Base-by-base conservation (phyloP, 2,329 filamentous ascomycete genomes). In the Cytospora schulzeri region DNA sequence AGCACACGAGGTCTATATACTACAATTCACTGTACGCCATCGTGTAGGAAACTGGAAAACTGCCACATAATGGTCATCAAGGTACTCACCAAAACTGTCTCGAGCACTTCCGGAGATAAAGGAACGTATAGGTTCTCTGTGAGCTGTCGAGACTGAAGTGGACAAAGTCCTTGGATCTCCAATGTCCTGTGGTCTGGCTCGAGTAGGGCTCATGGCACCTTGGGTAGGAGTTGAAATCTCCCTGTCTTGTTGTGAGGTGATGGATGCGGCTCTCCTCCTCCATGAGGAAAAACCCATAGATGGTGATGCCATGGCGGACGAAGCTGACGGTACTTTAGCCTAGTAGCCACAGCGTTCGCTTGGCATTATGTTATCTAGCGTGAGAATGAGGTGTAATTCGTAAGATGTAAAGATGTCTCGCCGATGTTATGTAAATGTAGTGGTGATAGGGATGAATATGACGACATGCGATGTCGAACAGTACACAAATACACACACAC, bases 41-140 rank as follows among this genome's bases (percentile, higher is more conserved):
- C 48, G 41, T 24, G 31, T 29, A 24, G 14, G 14, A 29, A 54
- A 52, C 51, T 26, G 63, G 35, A 52, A 15, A 52, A 64, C 48
- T 45, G 50, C 58, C n/a, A 54, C 38, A 54, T 48, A 50, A 41
- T 24, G 24, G 48, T 45, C 65, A 66, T 64, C 54, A 66, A 62
- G 62, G 62, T 66, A 24, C 58, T 54, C 38, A 89, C 88, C 83
- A 70, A 84, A 75, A 70, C 83, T 78, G 51, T 87, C 85, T 67
- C 87, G 83, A 45, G 85, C 81, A 48, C 87, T 85, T 61, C 87
- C 85, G 69, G 91, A 88, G 62, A 91, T 87, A 69, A 91, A 92
- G 3, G 89, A 91, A 62, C 90, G 83, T 57, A 89, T 88, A 5
- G 89, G 89, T 66, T 90, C 88, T 73, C 85, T 82, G 72, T 88